Base-by-base conservation (phyloP, 1,284 basidiomycete species). In the Ustilago crameri region DNA sequence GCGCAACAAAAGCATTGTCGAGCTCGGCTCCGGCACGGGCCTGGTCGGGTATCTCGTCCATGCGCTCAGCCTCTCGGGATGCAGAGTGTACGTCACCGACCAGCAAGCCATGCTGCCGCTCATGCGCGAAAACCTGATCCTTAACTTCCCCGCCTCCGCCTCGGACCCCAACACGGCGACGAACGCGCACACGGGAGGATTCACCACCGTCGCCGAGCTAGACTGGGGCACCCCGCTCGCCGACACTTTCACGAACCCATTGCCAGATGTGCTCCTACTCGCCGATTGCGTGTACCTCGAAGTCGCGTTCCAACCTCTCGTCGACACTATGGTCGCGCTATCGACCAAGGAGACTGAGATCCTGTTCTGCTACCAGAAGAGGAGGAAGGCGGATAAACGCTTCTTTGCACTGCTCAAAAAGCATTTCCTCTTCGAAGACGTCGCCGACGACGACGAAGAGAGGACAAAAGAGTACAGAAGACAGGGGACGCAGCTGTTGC, bases 201-300 rank as follows among this genome's bases (percentile, higher is more conserved):
- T 53, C 22, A 12, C 47, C 22, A n/a, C 18, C 17, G 48, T 58
- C 18, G 50, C 32, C 7, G 53, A 57, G 48, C 43, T 64, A 26
- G 46, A 64, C 37, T 67, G 72, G 72, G 85, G 85, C 18, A 77
- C 7, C 2, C 17, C 34, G 82, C 51, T 60, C 79, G 26, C 59
- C 86, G 32, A 83, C 84, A 15, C 14, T 5, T 38, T 75, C 0
- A 43, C 52, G 3, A 61, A 84, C 22, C 86, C 81, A 0, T 54
- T 68, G 17, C 87, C 89, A 8, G 88, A 92, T 74, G 67, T 95
- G 1, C 51, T 82, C 1, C 63, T 82, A 9, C 53, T 82, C 1
- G 80, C 80, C 2, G 94, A 97, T 81, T 97, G 94, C 78, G 93
- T 97, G 5, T 97, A 97, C 84, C 93, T 93, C 74, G 94, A 96